Evolutionary conservation across 1,284 basidiomycete species (phyloP).

Genomic region (Boletus sp.): DNA sequence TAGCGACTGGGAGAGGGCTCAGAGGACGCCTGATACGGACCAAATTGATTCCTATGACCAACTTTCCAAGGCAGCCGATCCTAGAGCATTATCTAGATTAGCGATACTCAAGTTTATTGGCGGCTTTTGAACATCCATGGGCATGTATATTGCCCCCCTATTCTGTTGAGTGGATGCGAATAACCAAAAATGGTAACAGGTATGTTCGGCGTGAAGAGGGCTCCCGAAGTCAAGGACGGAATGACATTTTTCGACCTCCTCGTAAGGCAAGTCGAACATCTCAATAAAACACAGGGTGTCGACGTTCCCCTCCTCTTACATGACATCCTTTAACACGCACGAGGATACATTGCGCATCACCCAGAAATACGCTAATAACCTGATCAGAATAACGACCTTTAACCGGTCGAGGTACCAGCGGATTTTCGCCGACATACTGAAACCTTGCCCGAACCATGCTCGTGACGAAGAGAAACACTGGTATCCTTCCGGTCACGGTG

Average conservation of each 20-base stretch:
- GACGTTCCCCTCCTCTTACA: conserved; percentile 94
- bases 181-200: conserved; percentile 49
- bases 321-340: conserved; percentile 99
- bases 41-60: conserved; percentile 86
- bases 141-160: conserved; percentile 35
- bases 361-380: conserved; percentile 96
- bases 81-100: conserved; percentile 80
- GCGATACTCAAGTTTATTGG: conserved; percentile 98
- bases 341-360: conserved; percentile 94
- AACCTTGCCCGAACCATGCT: conserved; percentile 67
- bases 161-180: not conserved
- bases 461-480: conserved; percentile 87
- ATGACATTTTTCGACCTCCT: conserved; percentile 98
- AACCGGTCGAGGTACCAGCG: conserved; percentile 97
- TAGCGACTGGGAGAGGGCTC: conserved; percentile 95
- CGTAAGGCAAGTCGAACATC: conserved; percentile 92
- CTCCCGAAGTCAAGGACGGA: conserved; percentile 88
- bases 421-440: conserved; percentile 88
- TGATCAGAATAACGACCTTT: conserved; percentile 88
- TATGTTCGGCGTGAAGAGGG: conserved; percentile 86
- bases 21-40: conserved; percentile 83
- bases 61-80: conserved; percentile 60
- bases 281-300: conserved; percentile 53
- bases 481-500: conserved; percentile 99
- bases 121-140: conserved; percentile 95